Conservation (phyloP, 129 eudicot genomes). For the Pseudognaphalium luteoalbum region DNA sequence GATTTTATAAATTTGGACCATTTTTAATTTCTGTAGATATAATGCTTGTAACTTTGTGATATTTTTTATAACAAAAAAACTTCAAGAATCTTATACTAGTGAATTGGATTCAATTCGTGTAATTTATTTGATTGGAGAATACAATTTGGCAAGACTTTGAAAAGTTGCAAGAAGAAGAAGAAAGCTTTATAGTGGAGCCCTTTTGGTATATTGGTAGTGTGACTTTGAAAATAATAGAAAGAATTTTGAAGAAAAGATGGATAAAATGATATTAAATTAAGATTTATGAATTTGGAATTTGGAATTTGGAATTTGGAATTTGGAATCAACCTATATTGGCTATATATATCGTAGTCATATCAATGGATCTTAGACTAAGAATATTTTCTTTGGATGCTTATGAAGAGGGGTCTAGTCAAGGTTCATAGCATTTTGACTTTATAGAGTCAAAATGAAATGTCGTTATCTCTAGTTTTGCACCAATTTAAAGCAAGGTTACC, state of each 20-base stretch:
- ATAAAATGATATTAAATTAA: conserved; percentile 25
- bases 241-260: conserved; percentile 33
- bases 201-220: conserved; percentile 33
- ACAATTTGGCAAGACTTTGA: conserved; percentile 24
- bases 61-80: neutral
- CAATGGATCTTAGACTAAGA: conserved; percentile 32
- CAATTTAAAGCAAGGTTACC: neutral
- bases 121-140: conserved; percentile 16
- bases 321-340: conserved; percentile 37
- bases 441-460: neutral
- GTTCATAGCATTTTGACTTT: neutral
- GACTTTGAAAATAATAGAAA: conserved; percentile 39
- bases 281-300: conserved; percentile 28
- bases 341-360: conserved; percentile 31
- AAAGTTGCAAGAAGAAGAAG: conserved; percentile 27
- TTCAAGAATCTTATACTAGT: conserved; percentile 16
- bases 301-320: conserved; percentile 26
- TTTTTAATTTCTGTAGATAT: too few species aligned
- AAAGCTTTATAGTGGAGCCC: conserved; percentile 29
- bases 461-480: neutral
- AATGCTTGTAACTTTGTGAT: neutral
- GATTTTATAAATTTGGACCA: too few species aligned
- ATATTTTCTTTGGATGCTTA: conserved; percentile 36
- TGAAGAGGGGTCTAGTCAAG: neutral
- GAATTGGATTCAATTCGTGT: conserved; percentile 13